Evolutionary conservation across 108 stramenopile genomes (phyloP), one percentile per base, ranked within the genome.

Genomic region (Nitzschia sp.): DNA sequence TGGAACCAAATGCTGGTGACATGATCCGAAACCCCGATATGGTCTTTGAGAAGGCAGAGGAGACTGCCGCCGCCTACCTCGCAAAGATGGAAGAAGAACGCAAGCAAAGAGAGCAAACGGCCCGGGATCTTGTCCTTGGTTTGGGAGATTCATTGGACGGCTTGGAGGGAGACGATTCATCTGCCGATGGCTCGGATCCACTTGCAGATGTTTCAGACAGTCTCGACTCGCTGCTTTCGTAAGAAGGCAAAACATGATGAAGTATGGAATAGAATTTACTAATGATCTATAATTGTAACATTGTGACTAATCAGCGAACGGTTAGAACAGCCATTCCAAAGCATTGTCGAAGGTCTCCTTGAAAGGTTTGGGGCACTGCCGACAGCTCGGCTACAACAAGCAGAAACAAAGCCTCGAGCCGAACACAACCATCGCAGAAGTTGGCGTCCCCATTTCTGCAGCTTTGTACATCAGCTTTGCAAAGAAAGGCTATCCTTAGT

Each of bases 1-100:
- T 98, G 48, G 98, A 98, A 70, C 91, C 93, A 23, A 92, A 96
- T 64, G 96, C 96, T 2, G 98, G 98, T 77, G 97, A 97, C 74
- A 97, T 98, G 96, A 80, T 98, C 45, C 86, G 81, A 72, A 92
- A 98, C 78, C 83, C 95, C 13, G 55, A 77, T 26, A 76, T 76
- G 69, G 98, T 96, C 2, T 95, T 91, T 60, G 94, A 85, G 38
- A 84, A 67, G 79, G 95, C 96, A 33, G 96, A 97, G 61, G 92
- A 88, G 63, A 94, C 97, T 13, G 97, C 96, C 25, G 71, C 68
- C 46, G 76, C 82, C 68, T 97, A 96, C 68, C 90, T 89, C 72
- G 83, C 91, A 73, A 78, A 90, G 57, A 94, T 95, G 94, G 98
- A 98, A 83, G 82, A 79, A 26, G 96, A 98, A 68, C 80, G 95